Evolutionary conservation across 345 rosid species (phyloP).

Genomic region (Citrus unshiu): DNA sequence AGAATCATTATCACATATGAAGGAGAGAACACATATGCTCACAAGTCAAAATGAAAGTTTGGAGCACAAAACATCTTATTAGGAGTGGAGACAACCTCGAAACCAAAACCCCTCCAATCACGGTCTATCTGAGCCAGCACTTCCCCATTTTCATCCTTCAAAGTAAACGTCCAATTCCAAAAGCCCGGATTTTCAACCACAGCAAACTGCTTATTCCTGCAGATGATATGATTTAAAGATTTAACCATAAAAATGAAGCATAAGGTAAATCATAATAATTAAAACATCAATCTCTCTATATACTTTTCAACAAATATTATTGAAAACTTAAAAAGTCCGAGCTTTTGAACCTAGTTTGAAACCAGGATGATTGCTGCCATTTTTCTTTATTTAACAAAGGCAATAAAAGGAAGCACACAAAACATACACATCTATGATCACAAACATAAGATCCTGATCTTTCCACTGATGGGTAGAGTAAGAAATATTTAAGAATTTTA

Average conservation of each 20-base stretch:
- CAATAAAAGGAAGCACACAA: not conserved
- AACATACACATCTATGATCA: not conserved
- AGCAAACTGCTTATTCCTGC: constrained; percentile 84
- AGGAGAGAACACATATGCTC: too few relatives aligned
- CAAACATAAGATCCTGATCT: not conserved
- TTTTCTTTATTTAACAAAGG: not conserved
- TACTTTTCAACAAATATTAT: not conserved
- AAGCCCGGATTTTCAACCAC: constrained; percentile 93
- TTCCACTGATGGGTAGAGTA: not conserved
- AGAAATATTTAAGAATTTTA: not conserved
- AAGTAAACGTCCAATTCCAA: constrained; percentile 97
- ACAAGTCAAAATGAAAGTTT: not conserved
- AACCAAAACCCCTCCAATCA: constrained; percentile 98
- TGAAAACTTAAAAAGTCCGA: not conserved
- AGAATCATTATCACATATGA: not conserved
- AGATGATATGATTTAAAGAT: constrained; percentile 17
- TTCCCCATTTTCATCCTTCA: constrained; percentile 75
- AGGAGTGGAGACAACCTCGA: constrained; percentile 54
- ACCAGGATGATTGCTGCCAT: not conserved
- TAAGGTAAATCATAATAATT: not conserved
- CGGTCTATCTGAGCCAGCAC: constrained; percentile 86
- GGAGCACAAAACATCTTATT: not conserved
- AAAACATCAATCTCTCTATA: not conserved
- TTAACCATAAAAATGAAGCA: not conserved
- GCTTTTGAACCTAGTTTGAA: not conserved